Evolutionary conservation across 2,329 filamentous ascomycete genomes (phyloP).

Genomic region (Cercospora zeina): DNA sequence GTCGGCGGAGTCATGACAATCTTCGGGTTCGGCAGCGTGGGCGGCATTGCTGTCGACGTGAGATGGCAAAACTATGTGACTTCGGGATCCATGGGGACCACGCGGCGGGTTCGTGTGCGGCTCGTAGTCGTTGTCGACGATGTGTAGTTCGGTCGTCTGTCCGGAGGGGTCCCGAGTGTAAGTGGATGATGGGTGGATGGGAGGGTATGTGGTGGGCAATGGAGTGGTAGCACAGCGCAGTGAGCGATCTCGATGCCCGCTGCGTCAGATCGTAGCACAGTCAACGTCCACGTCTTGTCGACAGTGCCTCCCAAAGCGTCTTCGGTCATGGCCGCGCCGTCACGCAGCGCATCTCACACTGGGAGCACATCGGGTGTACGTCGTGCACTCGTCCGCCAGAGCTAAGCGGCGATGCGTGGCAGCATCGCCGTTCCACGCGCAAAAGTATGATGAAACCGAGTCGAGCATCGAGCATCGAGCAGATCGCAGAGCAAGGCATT

Average conservation of each 20-base stretch:
- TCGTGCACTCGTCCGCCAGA: background rate
- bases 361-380: slow-evolving; percentile 10
- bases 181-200: background rate
- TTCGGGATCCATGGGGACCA: slow-evolving; percentile 17
- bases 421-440: slow-evolving; percentile 12
- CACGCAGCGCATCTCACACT: slow-evolving; percentile 9
- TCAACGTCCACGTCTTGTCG: background rate
- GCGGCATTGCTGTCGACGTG: slow-evolving; percentile 13
- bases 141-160: background rate
- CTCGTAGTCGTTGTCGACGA: background rate
- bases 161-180: background rate
- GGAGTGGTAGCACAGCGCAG: background rate
- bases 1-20: slow-evolving; percentile 30
- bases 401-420: slow-evolving; percentile 4
- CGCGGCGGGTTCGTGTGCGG: slow-evolving; percentile 28
- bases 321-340: background rate
- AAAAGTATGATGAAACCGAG: slow-evolving; percentile 8
- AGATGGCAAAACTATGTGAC: slow-evolving; percentile 6
- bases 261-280: background rate
- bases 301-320: background rate
- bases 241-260: background rate
- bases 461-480: slow-evolving; percentile 10
- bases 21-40: slow-evolving; percentile 22
- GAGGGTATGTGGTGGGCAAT: background rate
- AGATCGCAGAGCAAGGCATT: slow-evolving; percentile 3